Conservation (phyloP, 75 land plant species). For the Ceratopteris richardii region DNA sequence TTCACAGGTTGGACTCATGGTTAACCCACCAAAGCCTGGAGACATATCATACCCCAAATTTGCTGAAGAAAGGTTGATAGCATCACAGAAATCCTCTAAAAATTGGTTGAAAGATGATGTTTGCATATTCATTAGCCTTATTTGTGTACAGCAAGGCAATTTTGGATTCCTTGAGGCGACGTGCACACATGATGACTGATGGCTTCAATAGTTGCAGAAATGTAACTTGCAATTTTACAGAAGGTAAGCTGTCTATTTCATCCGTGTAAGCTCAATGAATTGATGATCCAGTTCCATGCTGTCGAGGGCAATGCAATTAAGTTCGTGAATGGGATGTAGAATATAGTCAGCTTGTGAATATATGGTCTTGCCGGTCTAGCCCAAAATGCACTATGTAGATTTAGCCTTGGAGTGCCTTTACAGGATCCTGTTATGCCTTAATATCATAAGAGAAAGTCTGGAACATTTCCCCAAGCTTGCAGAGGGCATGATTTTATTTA, state of each 20-base stretch:
- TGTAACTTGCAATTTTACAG: slow-evolving; percentile 92
- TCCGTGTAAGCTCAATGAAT: no score
- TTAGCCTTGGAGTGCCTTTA: no score
- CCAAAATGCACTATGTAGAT: no score
- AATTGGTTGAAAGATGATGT: background rate
- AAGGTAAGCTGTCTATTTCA: slow-evolving; percentile 46
- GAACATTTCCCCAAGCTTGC: no score
- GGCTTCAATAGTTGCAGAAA: slow-evolving; percentile 94
- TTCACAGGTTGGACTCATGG: slow-evolving; percentile 91
- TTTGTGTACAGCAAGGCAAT: slow-evolving; percentile 59
- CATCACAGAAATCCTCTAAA: background rate
- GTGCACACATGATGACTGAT: slow-evolving; percentile 96
- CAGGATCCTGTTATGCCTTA: no score
- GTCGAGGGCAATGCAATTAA: no score
- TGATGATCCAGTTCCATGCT: no score
- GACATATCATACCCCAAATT: slow-evolving; percentile 79
- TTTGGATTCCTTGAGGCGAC: slow-evolving; percentile 71
- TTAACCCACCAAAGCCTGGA: slow-evolving; percentile 85
- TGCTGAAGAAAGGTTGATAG: slow-evolving; percentile 58
- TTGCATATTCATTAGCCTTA: background rate
- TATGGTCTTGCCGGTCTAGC: no score
- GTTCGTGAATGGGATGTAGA: no score
- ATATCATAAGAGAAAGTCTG: no score
- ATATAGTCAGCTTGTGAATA: no score
- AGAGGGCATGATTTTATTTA: no score